Base-by-base conservation (phyloP, 2,329 filamentous ascomycete species). In the Colletotrichum paranaense region DNA sequence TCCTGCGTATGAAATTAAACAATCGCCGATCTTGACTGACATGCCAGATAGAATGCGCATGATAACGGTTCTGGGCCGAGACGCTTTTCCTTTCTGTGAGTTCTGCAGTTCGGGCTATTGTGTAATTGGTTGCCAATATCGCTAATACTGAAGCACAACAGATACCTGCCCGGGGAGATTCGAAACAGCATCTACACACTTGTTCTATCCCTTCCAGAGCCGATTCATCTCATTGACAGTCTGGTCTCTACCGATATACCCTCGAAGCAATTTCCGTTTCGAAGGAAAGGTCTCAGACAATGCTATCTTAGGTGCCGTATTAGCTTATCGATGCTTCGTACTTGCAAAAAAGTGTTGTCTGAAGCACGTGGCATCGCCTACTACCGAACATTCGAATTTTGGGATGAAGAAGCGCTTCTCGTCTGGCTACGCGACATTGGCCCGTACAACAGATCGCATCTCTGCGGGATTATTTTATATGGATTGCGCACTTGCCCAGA, bases 181-280 rank as follows among this genome's bases (percentile, higher is more conserved):
- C 22, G 62, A 16, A 56, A 65, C 62, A 56, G 30, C 1, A 12
- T 65, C 1, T 56, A 65, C 11, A 22, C 28, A 9, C 11, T 14
- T 19, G 30, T 35, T 22, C 9, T 62, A 26, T 3, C 9, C 32
- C 11, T 1, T 5, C 1, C 12, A 5, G 4, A 1, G 0, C 7
- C 1, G 1, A 3, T 38, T 19, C 0, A 3, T 26, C 2, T 63
- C 1, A 0, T 16, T 16, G 14, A 14, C 16, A 3, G 16, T 7
- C 7, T 42, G 2, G 38, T 7, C 38, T 19, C 14, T 16, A 19
- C 14, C 5, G 5, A 7, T 42, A 16, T 42, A 16, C 6, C 14
- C 38, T 14, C 38, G 38, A 42, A 42, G 19, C 16, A 1, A 42
- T 42, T 42, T 19, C 14, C 5, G 16, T 19, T 19, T 6, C 38